These are phyloP conservation scores for Carex kokanica DNA, from an alignment of 176 grass and related monocot genomes.

Conservation along the genomic window DNA sequence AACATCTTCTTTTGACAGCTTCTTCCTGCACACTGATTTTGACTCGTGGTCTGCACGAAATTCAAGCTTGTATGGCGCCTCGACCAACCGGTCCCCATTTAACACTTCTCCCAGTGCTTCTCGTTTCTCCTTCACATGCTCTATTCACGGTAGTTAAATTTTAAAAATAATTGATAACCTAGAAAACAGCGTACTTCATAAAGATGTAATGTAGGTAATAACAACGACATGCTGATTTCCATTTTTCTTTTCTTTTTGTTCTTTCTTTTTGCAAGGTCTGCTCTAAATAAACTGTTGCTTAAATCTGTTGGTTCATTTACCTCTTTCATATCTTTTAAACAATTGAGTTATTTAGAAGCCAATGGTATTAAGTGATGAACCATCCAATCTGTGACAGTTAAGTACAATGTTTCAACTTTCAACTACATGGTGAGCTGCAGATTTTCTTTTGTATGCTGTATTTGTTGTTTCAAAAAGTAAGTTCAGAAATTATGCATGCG, in stretches of 20 bases:
- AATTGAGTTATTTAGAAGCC: neutral
- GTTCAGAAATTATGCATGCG: constrained; percentile 6
- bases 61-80: constrained; percentile 89
- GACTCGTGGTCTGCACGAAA: constrained; percentile 49
- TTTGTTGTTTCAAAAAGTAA: neutral
- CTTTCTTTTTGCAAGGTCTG: neutral
- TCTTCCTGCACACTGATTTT: constrained; percentile 69
- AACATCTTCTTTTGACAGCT: constrained; percentile 69
- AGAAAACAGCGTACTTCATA: neutral
- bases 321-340: neutral
- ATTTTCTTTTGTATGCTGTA: neutral
- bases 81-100: constrained; percentile 83
- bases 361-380: neutral
- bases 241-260: neutral
- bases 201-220: neutral
- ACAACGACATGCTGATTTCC: neutral
- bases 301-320: neutral
- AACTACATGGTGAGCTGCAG: neutral
- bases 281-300: neutral
- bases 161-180: neutral
- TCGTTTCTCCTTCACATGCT: constrained; percentile 77
- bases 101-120: constrained; percentile 91
- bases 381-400: neutral
- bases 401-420: neutral
- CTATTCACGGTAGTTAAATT: constrained; percentile 30